phyloP scores from a whole-genome alignment of 225 moss, liverwort and hornwort species.

The Lunularia cruciata region DNA sequence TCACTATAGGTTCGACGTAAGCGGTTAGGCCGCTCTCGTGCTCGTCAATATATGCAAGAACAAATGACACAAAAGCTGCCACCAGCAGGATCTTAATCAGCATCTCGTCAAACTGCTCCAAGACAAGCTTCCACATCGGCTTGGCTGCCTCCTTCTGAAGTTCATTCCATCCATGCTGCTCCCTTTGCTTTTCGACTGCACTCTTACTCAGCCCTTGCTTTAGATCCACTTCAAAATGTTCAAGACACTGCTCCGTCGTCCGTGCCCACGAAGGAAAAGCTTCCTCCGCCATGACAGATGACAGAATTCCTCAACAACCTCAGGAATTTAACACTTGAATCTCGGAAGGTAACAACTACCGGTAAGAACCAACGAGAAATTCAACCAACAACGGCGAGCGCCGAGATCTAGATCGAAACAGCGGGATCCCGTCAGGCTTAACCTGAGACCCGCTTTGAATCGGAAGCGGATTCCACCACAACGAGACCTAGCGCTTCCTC shows the following conservation, averaged over 20 bases:
- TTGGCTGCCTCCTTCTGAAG: constrained; percentile 81
- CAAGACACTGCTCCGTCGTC: constrained; percentile 58
- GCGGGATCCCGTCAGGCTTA: background rate
- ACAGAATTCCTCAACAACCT: background rate
- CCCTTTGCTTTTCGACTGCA: constrained; percentile 53
- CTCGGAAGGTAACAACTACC: background rate
- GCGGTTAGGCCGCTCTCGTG: constrained; percentile 66
- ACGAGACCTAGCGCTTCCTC: background rate
- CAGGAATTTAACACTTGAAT: background rate
- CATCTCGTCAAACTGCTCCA: constrained; percentile 98
- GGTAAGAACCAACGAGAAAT: background rate
- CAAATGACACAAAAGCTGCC: constrained; percentile 75
- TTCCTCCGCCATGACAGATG: constrained; percentile 50
- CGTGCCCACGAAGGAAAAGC: constrained; percentile 74
- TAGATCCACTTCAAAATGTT: constrained; percentile 66
- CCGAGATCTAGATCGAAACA: background rate
- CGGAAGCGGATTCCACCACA: background rate
- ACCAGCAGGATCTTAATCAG: constrained; percentile 77
- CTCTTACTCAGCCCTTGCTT: constrained; percentile 57
- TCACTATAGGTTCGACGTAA: constrained; percentile 90
- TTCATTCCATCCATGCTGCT: constrained; percentile 80
- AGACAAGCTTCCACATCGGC: constrained; percentile 92
- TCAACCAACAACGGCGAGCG: background rate
- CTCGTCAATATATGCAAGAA: constrained; percentile 79
- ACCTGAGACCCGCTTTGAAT: background rate